Evolutionary conservation across 1,284 basidiomycete genomes (phyloP).

Genomic region (Sporisorium graminicola): DNA sequence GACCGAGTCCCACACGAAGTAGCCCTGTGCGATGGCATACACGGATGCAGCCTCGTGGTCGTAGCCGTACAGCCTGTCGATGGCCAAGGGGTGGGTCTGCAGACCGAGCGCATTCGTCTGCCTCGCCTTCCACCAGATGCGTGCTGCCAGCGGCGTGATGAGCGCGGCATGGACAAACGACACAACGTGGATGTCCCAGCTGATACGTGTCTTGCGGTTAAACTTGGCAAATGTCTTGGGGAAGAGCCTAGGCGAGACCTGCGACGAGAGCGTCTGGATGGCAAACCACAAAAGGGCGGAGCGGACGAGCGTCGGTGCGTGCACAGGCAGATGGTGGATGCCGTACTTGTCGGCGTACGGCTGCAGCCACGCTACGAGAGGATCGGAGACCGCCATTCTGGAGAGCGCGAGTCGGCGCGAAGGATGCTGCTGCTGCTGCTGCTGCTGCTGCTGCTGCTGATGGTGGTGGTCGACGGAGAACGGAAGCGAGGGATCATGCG

Average conservation of each 20-base stretch:
- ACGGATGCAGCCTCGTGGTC: conserved; percentile 55
- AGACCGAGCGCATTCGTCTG: conserved; percentile 46
- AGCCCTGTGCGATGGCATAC: conserved; percentile 65
- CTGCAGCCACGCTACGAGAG: conserved; percentile 45
- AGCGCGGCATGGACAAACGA: conserved; percentile 60
- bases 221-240: conserved; percentile 62
- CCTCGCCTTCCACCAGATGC: conserved; percentile 55
- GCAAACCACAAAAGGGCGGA: conserved; percentile 63
- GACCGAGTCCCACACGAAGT: conserved; percentile 68
- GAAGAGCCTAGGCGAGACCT: conserved; percentile 63
- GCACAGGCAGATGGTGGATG: conserved; percentile 59
- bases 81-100: conserved; percentile 39
- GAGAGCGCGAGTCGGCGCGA: no score
- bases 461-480: neutral
- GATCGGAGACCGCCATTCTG: conserved; percentile 25
- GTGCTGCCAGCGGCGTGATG: conserved; percentile 56
- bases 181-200: conserved; percentile 70
- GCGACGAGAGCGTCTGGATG: conserved; percentile 64
- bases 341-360: conserved; percentile 56
- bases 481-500: neutral
- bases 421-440: no score
- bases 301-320: conserved; percentile 62
- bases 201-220: conserved; percentile 58
- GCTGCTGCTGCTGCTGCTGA: no score
- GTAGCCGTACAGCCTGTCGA: conserved; percentile 66